These are phyloP conservation scores for Coemansia javaensis DNA, from an alignment of 192 early-diverging fungal species.

Conservation along the genomic window DNA sequence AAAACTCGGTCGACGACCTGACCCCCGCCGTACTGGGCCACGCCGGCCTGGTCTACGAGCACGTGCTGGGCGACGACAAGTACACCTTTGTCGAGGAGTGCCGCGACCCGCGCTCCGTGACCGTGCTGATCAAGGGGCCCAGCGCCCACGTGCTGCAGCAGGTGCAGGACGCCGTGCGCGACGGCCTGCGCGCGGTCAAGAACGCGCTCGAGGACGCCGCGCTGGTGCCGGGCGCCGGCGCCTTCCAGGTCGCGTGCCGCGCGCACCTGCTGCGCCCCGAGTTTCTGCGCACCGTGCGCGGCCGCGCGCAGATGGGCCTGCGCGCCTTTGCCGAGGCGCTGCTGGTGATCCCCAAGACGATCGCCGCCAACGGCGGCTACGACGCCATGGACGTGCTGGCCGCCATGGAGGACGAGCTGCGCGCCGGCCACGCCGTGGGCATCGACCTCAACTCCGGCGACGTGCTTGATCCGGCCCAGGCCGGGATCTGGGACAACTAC, in stretches of 20 bases:
- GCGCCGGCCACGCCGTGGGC: conserved; percentile 86
- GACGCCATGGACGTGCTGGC: conserved; percentile 96
- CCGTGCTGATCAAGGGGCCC: conserved; percentile 92
- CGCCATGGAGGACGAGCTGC: conserved; percentile 85
- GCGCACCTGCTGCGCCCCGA: conserved; percentile 70
- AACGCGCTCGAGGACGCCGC: conserved; percentile 92
- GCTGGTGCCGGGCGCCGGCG: conserved; percentile 91
- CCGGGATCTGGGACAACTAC: conserved; percentile 99
- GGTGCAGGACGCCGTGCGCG: conserved; percentile 96
- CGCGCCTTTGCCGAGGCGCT: conserved; percentile 95
- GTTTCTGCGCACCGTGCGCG: conserved; percentile 86
- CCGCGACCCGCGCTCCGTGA: conserved; percentile 82
- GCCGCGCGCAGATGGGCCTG: conserved; percentile 92
- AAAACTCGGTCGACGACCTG: conserved; percentile 98
- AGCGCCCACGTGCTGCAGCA: conserved; percentile 89
- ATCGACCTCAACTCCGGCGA: conserved; percentile 93
- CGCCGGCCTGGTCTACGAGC: conserved; percentile 93
- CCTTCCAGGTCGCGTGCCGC: conserved; percentile 89
- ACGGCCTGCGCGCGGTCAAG: conserved; percentile 96
- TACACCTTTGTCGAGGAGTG: conserved; percentile 98
- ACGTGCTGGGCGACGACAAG: conserved; percentile 96
- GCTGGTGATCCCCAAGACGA: conserved; percentile 93
- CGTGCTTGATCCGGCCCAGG: conserved; percentile 80
- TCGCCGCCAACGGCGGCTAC: conserved; percentile 93
- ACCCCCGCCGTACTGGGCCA: conserved; percentile 76